Conservation (phyloP, 352 stramenopile species). For the Globisporangium recalcitrans region DNA sequence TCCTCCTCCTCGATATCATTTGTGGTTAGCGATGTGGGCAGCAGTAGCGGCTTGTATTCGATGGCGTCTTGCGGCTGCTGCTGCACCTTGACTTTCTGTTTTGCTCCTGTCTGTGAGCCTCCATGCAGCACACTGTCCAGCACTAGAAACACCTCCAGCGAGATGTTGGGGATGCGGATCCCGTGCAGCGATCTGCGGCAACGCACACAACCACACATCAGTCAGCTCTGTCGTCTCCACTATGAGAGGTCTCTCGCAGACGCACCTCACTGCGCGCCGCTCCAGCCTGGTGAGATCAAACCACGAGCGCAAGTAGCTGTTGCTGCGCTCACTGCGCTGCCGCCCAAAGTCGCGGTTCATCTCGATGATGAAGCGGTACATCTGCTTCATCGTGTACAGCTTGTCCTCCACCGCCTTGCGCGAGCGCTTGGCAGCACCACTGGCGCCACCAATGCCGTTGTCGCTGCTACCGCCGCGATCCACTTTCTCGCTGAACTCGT, state of each 20-base stretch:
- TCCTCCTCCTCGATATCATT: not conserved
- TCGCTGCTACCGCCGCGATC: conserved; percentile 11
- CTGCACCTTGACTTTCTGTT: not conserved
- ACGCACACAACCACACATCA: not conserved
- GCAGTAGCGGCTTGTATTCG: not conserved
- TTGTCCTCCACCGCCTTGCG: conserved; percentile 65
- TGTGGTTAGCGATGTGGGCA: not conserved
- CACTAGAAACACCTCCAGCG: conserved; percentile 43
- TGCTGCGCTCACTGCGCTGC: not conserved
- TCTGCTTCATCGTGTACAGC: conserved; percentile 62
- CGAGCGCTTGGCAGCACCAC: conserved; percentile 26
- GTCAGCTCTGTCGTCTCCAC: too few species aligned
- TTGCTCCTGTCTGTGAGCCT: not conserved
- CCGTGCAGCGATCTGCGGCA: conserved; percentile 30
- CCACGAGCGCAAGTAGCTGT: conserved; percentile 39
- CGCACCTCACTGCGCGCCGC: conserved; percentile 37
- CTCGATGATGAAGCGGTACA: conserved; percentile 68
- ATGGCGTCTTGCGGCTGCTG: not conserved
- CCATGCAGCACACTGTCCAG: conserved; percentile 49
- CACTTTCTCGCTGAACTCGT: conserved; percentile 37
- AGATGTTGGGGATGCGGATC: conserved; percentile 58
- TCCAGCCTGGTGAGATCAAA: conserved; percentile 58
- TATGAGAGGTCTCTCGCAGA: too few species aligned
- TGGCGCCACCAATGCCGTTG: not conserved
- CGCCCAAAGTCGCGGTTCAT: conserved; percentile 44